Evolutionary conservation across 371 early-diverging fungal genomes (phyloP).

Genomic region (Mycotypha africana): DNA sequence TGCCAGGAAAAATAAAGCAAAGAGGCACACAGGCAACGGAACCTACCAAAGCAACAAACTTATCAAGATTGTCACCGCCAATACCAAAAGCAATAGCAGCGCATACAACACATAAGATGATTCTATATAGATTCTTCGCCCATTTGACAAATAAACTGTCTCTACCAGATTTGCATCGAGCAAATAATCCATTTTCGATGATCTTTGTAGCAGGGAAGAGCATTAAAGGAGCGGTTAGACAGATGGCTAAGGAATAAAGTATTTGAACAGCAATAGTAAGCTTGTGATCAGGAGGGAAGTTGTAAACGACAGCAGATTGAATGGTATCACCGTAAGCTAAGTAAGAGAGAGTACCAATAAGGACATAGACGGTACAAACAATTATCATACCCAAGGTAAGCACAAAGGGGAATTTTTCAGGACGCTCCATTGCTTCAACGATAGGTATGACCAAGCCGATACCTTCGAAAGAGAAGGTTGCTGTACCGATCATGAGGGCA

Average conservation of each 20-base stretch:
- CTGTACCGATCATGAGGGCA: conserved; percentile 74
- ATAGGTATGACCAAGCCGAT: conserved; percentile 63
- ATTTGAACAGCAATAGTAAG: conserved; percentile 54
- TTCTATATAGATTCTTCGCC: conserved; percentile 64
- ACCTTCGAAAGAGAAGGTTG: conserved; percentile 79
- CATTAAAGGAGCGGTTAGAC: conserved; percentile 66
- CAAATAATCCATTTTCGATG: conserved; percentile 55
- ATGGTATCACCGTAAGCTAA: conserved; percentile 64
- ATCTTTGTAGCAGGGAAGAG: conserved; percentile 75
- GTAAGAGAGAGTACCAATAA: conserved; percentile 68
- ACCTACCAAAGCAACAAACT: conserved; percentile 60
- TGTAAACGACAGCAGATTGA: conserved; percentile 67
- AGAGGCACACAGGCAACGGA: conserved; percentile 47
- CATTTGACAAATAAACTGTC: conserved; percentile 45
- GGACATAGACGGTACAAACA: conserved; percentile 54
- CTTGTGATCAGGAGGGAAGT: conserved; percentile 49
- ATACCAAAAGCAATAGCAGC: conserved; percentile 50
- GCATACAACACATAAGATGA: conserved; percentile 41
- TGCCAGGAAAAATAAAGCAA: conserved; percentile 65
- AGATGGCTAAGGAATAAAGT: conserved; percentile 70
- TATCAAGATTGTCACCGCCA: conserved; percentile 67
- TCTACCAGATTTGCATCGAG: conserved; percentile 29
- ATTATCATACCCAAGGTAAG: conserved; percentile 52
- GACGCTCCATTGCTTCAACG: conserved; percentile 53
- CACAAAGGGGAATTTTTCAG: conserved; percentile 56